Evolutionary conservation across 192 early-diverging fungal species (phyloP), one percentile per base, ranked within the genome.

Genomic region (Spizellomyces punctatus): DNA sequence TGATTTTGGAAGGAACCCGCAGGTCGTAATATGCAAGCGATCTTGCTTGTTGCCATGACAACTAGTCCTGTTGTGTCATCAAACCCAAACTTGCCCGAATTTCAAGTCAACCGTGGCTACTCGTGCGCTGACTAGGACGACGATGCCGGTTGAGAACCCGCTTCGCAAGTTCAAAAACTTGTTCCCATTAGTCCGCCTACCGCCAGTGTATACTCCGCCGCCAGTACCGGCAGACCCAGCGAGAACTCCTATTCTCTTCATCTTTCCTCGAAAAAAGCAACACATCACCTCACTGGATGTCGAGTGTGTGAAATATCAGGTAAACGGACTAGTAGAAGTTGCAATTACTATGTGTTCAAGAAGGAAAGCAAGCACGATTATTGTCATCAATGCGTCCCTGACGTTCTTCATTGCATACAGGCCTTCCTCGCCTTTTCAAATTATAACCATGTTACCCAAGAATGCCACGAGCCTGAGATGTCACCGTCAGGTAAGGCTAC

Each of bases 241-340:
- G 6, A 46, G 46, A 17, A 63, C 70, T 9, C 79, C 84, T 42
- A 76, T 68, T 21, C 73, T 88, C 19, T 86, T 76, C 66, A 81
- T 85, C 43, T 86, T 82, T 73, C 85, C 85, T n/a, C 76, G 72
- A 66, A 46, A 55, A 9, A 71, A 77, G 0, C 67, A 76, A 17
- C 16, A 48, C 8, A 56, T 74, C 19, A 86, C 82, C 56, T 86
- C 69, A 4, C 56, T 83, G 36, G 87, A 88, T 46, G 78, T 74
- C 5, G 87, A 82, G 10, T 83, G 85, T 71, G 63, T 88, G 54
- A 69, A 76, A 44, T 73, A 74, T 47, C 85, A 88, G 77, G 86
- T 83, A 75, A 19, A 36, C 27, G 27, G 27, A 36, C 27, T 36
- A 36, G 1, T 17, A 36, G 59, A 61, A 54, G 1, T 54, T 61